These are phyloP conservation scores for Coccinonectria pachysandricola DNA, from an alignment of 2,329 filamentous ascomycete species.

Conservation along the genomic window DNA sequence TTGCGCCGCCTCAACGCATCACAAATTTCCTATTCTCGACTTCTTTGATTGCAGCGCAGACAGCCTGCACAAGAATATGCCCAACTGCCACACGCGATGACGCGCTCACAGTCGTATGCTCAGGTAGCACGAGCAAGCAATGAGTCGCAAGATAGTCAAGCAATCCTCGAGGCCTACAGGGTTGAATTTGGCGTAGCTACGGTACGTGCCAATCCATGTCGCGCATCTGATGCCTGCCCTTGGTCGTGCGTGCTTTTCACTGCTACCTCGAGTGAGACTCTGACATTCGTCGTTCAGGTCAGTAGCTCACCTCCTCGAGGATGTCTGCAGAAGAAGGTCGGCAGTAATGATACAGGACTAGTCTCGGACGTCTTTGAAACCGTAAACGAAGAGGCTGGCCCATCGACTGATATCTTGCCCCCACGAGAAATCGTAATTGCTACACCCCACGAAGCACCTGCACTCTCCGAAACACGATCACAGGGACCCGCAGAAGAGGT, in stretches of 20 bases:
- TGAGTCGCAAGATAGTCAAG: slow-evolving; percentile 36
- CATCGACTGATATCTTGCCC: slow-evolving; percentile 5
- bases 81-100: slow-evolving; percentile 18
- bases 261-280: too few relatives aligned
- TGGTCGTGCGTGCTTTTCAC: too few relatives aligned
- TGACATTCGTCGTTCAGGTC: slow-evolving; percentile 12
- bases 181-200: slow-evolving; percentile 27
- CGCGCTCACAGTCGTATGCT: slow-evolving; percentile 16
- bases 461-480: slow-evolving; percentile 6
- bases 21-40: not conserved
- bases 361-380: slow-evolving; percentile 6
- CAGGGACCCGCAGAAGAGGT: slow-evolving; percentile 11
- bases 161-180: slow-evolving; percentile 28
- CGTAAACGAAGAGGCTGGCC: slow-evolving; percentile 3
- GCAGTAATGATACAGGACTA: too few relatives aligned
- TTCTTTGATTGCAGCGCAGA: slow-evolving; percentile 1
- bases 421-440: slow-evolving; percentile 2
- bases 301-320: slow-evolving; percentile 9
- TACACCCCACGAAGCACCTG: slow-evolving; percentile 9
- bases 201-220: slow-evolving; percentile 30
- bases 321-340: slow-evolving; percentile 2
- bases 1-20: too few relatives aligned
- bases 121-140: slow-evolving; percentile 24
- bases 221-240: too few relatives aligned
- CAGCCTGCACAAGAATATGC: not conserved